Percentiles rank a stretch among this genome's conserved stretches.
Conservation (phyloP, 177 flowering plant species). For the Telopea speciosissima region DNA sequence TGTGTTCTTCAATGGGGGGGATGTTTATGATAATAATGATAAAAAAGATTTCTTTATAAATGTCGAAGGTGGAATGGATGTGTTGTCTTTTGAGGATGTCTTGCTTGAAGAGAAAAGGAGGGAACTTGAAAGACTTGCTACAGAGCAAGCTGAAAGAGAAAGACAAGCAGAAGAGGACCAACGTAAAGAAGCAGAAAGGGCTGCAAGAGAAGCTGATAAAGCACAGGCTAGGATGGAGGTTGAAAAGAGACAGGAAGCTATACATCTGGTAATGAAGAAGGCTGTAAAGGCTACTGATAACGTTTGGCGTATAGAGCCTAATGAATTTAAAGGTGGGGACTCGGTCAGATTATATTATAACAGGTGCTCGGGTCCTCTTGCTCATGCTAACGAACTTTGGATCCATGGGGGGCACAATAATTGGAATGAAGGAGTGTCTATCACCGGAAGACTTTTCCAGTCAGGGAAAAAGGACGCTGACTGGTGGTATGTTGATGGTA, state of each 20-base stretch:
- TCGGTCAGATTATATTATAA: slow-evolving; percentile 70
- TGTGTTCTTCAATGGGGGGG: slow-evolving; percentile 76
- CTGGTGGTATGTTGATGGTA: slow-evolving; percentile 96
- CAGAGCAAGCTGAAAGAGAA: slow-evolving; percentile 78
- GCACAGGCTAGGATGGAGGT: slow-evolving; percentile 66
- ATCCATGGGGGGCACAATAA: slow-evolving; percentile 84
- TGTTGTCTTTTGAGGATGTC: slow-evolving; percentile 73
- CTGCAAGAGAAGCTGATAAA: slow-evolving; percentile 69
- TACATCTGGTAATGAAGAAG: slow-evolving; percentile 38
- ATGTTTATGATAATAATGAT: slow-evolving; percentile 87
- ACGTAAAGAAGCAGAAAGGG: slow-evolving; percentile 65
- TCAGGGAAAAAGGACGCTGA: slow-evolving; percentile 54
- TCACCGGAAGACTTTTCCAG: slow-evolving; percentile 49
- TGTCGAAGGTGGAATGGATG: slow-evolving; percentile 79
- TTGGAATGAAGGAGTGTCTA: slow-evolving; percentile 73
- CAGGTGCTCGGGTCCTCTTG: slow-evolving; percentile 72
- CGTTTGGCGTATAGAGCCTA: slow-evolving; percentile 72
- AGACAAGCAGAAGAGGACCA: slow-evolving; percentile 72
- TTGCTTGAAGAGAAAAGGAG: slow-evolving; percentile 91
- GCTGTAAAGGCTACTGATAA: slow-evolving; percentile 49
- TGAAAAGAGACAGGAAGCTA: slow-evolving; percentile 36
- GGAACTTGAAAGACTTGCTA: slow-evolving; percentile 72
- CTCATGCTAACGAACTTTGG: slow-evolving; percentile 67
- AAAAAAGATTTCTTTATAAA: slow-evolving; percentile 56
- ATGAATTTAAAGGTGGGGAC: slow-evolving; percentile 55